Percentiles rank a stretch among this genome's conserved stretches.
Evolutionary conservation across 495 filamentous ascomycete species (phyloP).

Genomic region (Aspergillus ellipticus): DNA sequence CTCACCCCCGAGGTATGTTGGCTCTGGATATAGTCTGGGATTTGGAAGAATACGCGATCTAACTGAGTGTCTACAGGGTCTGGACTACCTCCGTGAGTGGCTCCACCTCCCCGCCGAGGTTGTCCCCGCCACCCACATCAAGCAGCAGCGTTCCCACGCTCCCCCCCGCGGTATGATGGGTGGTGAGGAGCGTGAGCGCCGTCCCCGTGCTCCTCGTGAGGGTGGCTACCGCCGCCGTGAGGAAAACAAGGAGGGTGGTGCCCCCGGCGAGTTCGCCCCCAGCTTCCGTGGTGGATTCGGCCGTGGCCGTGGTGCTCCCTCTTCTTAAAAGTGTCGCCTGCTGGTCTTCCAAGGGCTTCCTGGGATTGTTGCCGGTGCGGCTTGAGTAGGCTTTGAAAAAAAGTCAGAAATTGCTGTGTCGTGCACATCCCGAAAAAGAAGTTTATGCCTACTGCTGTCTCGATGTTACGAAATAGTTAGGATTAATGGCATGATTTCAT

Average conservation of each 20-base stretch:
- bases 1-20: slow-evolving; percentile 75
- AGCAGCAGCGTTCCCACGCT: slow-evolving; percentile 98
- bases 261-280: slow-evolving; percentile 91
- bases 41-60: not conserved
- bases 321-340: slow-evolving; percentile 51
- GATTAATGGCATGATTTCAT: slow-evolving; percentile 32
- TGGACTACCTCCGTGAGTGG: slow-evolving; percentile 99
- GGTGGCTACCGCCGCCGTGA: slow-evolving; percentile 89
- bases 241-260: slow-evolving; percentile 89
- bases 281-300: slow-evolving; percentile 94
- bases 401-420: slow-evolving; percentile 29
- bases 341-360: slow-evolving; percentile 34
- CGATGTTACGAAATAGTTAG: slow-evolving; percentile 32
- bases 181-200: slow-evolving; percentile 81
- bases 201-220: slow-evolving; percentile 80
- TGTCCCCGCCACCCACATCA: slow-evolving; percentile 98
- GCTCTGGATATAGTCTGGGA: not conserved
- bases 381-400: slow-evolving; percentile 27
- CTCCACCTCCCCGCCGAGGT: slow-evolving; percentile 99
- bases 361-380: slow-evolving; percentile 28
- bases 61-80: slow-evolving; percentile 51
- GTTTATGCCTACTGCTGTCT: slow-evolving; percentile 24
- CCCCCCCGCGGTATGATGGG: slow-evolving; percentile 98
- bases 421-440: slow-evolving; percentile 27
- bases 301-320: slow-evolving; percentile 78